Base-by-base conservation (phyloP, 768 basidiomycete genomes). In the Imleria badia region DNA sequence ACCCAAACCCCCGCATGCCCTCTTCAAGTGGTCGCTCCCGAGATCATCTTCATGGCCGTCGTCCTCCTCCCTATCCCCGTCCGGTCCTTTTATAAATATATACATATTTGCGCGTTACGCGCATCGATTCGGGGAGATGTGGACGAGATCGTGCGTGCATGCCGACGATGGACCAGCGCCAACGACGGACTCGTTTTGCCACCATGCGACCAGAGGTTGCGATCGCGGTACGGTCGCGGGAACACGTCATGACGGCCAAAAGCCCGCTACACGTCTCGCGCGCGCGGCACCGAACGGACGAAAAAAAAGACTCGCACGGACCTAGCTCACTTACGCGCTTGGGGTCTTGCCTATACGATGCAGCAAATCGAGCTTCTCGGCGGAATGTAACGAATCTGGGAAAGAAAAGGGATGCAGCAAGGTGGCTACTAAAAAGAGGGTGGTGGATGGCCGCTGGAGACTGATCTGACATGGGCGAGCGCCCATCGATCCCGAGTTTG, bases 221-320 rank as follows among this genome's bases (percentile, higher is more conserved):
- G 61, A 67, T 67, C 66, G 66, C 66, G 66, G 53, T 60, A 36
- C 51, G 45, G 61, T 66, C 66, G 66, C 66, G 45, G 61, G 64
- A 66, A 66, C 60, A 34, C 42, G 51, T 45, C 51, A 55, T 9
- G 17, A 17, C 4, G 48, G 31, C 40, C 34, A 60, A 54, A 55
- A 51, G 52, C 43, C 64, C 61, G 54, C 42, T 44, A 36, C 38
- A 48, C 38, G 50, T 50, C 57, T 52, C 48, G 29, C 19, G 15
- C 29, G 41, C 19, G 6, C 50, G 48, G 51, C 38, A 41, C 56
- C 41, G 56, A 44, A 55, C 23, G 51, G 20, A 40, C 30, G 33
- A 45, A 45, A 46, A 40, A 45, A 35, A 45, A 20, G 33, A 26
- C 9, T 30, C 23, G 19, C 35, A 45, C 46, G 46, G 36, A 23